phyloP scores from a whole-genome alignment of 2,329 filamentous ascomycete species.

The Dactylonectria estremocensis region DNA sequence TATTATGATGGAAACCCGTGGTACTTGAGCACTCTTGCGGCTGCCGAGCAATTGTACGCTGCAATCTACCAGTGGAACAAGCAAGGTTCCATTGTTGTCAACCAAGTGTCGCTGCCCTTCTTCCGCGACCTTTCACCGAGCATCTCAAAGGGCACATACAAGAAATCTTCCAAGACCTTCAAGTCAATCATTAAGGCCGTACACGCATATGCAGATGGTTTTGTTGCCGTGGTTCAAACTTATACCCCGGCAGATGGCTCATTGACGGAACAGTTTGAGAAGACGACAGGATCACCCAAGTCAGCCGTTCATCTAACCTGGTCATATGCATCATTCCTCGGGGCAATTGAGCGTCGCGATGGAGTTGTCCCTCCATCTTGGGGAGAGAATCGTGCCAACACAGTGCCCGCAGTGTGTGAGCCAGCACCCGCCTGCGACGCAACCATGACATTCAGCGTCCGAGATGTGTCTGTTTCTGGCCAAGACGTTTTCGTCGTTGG shows the following conservation, averaged over 20 bases:
- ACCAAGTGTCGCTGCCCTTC: constrained; percentile 24
- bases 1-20: constrained; percentile 85
- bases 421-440: constrained; percentile 46
- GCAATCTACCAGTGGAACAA: constrained; percentile 79
- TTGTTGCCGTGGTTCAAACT: constrained; percentile 64
- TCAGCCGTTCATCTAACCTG: constrained; percentile 80
- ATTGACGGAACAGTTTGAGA: constrained; percentile 76
- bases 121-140: constrained; percentile 32
- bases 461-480: constrained; percentile 29
- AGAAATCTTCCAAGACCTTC: constrained; percentile 27
- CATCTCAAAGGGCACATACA: constrained; percentile 28
- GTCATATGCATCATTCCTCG: constrained; percentile 79
- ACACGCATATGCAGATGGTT: constrained; percentile 30
- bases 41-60: constrained; percentile 83
- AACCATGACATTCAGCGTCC: constrained; percentile 41
- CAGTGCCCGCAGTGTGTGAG: constrained; percentile 36
- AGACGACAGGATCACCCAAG: constrained; percentile 64
- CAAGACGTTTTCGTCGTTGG: constrained; percentile 45
- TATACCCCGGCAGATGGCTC: constrained; percentile 76
- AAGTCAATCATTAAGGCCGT: constrained; percentile 29
- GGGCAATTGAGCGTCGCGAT: constrained; percentile 68
- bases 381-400: constrained; percentile 52
- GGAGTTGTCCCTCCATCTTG: constrained; percentile 69
- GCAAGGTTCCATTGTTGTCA: constrained; percentile 68
- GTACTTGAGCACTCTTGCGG: constrained; percentile 81